phyloP scores from a whole-genome alignment of 2,329 filamentous ascomycete genomes.

The Lithohypha guttulata region DNA sequence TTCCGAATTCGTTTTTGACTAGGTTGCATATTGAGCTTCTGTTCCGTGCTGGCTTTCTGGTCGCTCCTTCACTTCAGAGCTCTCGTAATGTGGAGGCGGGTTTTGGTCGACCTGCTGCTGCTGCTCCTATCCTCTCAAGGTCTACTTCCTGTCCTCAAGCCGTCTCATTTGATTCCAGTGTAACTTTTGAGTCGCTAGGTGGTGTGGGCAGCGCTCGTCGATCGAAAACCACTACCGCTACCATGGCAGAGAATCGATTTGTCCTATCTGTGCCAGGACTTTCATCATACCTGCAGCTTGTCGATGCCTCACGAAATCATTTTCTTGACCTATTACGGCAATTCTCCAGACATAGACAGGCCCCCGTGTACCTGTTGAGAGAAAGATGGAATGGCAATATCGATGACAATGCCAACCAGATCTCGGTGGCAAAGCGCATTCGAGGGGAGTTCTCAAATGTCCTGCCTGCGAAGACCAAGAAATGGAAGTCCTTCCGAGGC shows the following conservation, averaged over 20 bases:
- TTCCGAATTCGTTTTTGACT: slow-evolving; percentile 36
- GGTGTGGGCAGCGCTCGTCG: slow-evolving; percentile 17
- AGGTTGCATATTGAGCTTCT: slow-evolving; percentile 39
- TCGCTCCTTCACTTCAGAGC: slow-evolving; percentile 31
- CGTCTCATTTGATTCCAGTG: slow-evolving; percentile 22
- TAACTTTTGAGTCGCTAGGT: slow-evolving; percentile 21
- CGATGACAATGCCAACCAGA: slow-evolving; percentile 31
- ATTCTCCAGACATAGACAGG: slow-evolving; percentile 38
- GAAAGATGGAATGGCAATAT: slow-evolving; percentile 57
- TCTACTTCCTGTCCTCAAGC: slow-evolving; percentile 31
- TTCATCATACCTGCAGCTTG: slow-evolving; percentile 48
- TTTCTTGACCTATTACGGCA: slow-evolving; percentile 43
- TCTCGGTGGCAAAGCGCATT: slow-evolving; percentile 41
- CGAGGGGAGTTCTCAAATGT: slow-evolving; percentile 47
- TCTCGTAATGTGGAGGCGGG: slow-evolving; percentile 12
- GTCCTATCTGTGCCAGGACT: slow-evolving; percentile 50
- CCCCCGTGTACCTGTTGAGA: slow-evolving; percentile 42
- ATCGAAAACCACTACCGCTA: slow-evolving; percentile 8
- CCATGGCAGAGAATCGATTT: slow-evolving; percentile 21
- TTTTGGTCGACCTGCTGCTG: slow-evolving; percentile 15
- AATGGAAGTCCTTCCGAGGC: slow-evolving; percentile 52
- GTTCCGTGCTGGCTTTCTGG: slow-evolving; percentile 45
- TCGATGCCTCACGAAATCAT: slow-evolving; percentile 45
- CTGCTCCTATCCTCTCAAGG: slow-evolving; percentile 18
- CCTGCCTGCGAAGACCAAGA: slow-evolving; percentile 49